Evolutionary conservation across 2,329 filamentous ascomycete genomes (phyloP).

Genomic region (Teratosphaeria epicoccoides): DNA sequence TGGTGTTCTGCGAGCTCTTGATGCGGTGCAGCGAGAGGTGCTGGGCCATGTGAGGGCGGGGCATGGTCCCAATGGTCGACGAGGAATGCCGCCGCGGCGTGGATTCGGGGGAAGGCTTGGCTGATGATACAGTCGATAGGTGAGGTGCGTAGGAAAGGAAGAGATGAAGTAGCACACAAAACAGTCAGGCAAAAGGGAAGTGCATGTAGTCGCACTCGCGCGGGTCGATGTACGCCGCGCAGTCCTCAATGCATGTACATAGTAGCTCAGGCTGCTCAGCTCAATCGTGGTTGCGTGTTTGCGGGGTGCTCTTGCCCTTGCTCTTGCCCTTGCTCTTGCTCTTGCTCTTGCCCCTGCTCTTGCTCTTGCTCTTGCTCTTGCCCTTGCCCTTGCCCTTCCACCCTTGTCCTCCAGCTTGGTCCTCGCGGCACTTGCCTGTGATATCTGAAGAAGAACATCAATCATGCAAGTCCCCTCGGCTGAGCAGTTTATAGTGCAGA

Average conservation of each 20-base stretch:
- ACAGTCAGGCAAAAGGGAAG: not conserved
- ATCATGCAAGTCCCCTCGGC: too few species aligned
- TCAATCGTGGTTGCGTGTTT: not conserved
- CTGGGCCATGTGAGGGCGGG: slow-evolving; percentile 21
- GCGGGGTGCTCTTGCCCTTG: not conserved
- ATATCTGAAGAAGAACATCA: too few species aligned
- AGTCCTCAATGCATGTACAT: too few species aligned
- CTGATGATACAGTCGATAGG: not conserved
- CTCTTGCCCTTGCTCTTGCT: not conserved
- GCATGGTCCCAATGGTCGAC: slow-evolving; percentile 15
- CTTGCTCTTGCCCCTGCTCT: not conserved
- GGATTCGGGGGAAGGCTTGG: not conserved
- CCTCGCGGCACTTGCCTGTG: too few species aligned
- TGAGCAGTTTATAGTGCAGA: too few species aligned
- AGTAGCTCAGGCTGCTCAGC: not conserved
- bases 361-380: not conserved
- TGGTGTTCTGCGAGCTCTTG: slow-evolving; percentile 14
- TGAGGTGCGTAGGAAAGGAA: not conserved
- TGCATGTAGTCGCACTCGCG: not conserved
- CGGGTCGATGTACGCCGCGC: not conserved
- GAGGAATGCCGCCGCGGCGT: not conserved
- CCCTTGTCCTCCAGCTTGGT: not conserved
- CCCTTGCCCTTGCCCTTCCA: not conserved
- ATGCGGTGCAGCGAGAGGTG: slow-evolving; percentile 24
- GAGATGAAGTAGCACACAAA: not conserved